Evolutionary conservation across 331 rosid genomes (phyloP).

Genomic region (Cydonia oblonga): DNA sequence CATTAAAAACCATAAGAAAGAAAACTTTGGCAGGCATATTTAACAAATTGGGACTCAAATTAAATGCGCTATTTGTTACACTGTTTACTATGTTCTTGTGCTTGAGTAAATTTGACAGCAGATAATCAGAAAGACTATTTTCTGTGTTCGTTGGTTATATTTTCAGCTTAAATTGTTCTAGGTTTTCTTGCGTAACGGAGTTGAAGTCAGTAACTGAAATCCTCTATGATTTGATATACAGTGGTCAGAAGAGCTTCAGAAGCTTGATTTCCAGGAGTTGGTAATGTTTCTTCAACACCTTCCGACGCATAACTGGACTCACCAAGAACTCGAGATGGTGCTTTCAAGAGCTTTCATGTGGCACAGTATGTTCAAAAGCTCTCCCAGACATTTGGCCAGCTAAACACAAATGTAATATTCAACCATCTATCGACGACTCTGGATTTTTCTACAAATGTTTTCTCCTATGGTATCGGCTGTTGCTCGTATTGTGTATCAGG

Average conservation of each 20-base stretch:
- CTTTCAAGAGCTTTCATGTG: constrained; percentile 96
- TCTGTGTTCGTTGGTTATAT: neutral
- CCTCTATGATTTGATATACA: constrained; percentile 24
- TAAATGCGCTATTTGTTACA: neutral
- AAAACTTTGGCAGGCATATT: neutral
- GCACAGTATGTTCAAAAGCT: constrained; percentile 96
- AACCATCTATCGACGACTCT: neutral
- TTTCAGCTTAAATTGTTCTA: neutral
- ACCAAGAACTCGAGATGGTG: constrained; percentile 94
- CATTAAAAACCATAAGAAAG: neutral
- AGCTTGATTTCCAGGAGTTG: constrained; percentile 90
- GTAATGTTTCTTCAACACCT: constrained; percentile 98
- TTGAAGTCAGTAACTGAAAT: neutral
- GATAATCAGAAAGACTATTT: neutral
- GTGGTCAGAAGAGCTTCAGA: constrained; percentile 88
- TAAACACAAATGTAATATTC: constrained; percentile 24
- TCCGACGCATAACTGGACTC: constrained; percentile 80
- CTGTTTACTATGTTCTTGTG: neutral
- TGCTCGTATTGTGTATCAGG: constrained; percentile 11
- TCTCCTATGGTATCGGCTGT: neutral
- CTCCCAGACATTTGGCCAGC: constrained; percentile 86
- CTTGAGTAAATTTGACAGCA: neutral
- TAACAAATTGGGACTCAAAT: neutral
- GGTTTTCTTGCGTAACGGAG: neutral
- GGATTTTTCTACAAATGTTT: neutral